These are phyloP conservation scores for Aspergillus fischeri DNA, from an alignment of 2,329 filamentous ascomycete species.

Conservation along the genomic window DNA sequence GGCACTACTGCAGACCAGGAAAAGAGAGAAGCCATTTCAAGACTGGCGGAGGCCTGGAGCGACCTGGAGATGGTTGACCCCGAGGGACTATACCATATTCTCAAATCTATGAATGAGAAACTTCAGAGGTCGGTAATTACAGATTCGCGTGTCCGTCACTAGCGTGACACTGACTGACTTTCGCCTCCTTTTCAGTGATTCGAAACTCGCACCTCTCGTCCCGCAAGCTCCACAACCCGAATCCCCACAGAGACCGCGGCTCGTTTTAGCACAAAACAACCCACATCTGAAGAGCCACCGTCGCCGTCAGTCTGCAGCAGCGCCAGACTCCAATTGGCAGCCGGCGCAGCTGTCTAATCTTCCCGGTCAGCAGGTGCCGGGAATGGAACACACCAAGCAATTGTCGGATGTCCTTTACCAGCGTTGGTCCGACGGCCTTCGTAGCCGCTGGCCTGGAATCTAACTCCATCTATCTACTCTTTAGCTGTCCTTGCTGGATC, in stretches of 20 bases:
- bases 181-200: constrained; percentile 24
- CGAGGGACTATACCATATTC: constrained; percentile 80
- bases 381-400: constrained; percentile 90
- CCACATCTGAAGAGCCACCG: constrained; percentile 78
- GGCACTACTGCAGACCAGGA: constrained; percentile 66
- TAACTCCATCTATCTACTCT: constrained; percentile 6
- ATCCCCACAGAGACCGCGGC: constrained; percentile 54
- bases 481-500: background rate
- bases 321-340: constrained; percentile 34
- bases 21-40: constrained; percentile 81
- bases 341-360: constrained; percentile 41
- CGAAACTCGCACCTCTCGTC: constrained; percentile 38
- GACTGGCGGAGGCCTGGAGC: constrained; percentile 80
- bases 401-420: constrained; percentile 87
- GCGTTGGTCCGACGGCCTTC: constrained; percentile 82
- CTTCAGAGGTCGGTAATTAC: constrained; percentile 48
- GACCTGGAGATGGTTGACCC: constrained; percentile 82
- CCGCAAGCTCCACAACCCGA: constrained; percentile 34
- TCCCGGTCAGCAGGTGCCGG: constrained; percentile 58
- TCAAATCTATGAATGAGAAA: constrained; percentile 71
- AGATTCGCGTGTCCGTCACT: background rate
- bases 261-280: constrained; percentile 76
- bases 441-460: constrained; percentile 59
- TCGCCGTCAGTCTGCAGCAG: constrained; percentile 53
- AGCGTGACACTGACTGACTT: constrained; percentile 1